Evolutionary conservation across 306 rosid species (phyloP).

Genomic region (Cicer yamashitae): DNA sequence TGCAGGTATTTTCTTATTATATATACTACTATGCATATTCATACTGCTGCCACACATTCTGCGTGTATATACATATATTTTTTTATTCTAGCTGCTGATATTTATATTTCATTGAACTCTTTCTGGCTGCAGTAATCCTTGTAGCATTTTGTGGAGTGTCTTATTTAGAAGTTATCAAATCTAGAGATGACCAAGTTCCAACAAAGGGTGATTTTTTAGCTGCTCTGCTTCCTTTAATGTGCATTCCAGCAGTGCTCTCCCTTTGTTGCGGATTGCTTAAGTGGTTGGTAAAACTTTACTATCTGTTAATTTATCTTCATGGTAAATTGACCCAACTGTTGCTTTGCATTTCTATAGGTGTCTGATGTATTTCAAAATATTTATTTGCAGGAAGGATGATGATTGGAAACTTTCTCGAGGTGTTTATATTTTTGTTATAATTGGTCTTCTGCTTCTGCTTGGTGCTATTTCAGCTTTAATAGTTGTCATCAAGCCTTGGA

Average conservation of each 20-base stretch:
- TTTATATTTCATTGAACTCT: slow-evolving; percentile 16
- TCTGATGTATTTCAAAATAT: slow-evolving; percentile 41
- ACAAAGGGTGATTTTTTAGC: slow-evolving; percentile 93
- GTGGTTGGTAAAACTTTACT: slow-evolving; percentile 69
- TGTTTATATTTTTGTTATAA: slow-evolving; percentile 82
- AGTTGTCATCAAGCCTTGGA: slow-evolving; percentile 89
- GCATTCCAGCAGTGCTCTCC: slow-evolving; percentile 93
- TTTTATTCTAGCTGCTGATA: slow-evolving; percentile 3
- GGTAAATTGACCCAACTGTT: slow-evolving; percentile 4
- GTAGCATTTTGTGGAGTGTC: slow-evolving; percentile 92
- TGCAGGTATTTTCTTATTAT: slow-evolving; percentile 64
- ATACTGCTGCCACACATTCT: not conserved
- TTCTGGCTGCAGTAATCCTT: slow-evolving; percentile 69
- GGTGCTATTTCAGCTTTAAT: slow-evolving; percentile 96
- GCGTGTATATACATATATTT: not conserved
- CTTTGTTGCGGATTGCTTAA: slow-evolving; percentile 92
- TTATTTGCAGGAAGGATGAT: slow-evolving; percentile 91
- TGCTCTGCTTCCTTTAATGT: slow-evolving; percentile 92
- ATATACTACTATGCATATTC: not conserved
- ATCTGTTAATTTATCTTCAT: slow-evolving; percentile 24
- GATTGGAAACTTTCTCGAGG: slow-evolving; percentile 94
- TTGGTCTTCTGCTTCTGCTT: slow-evolving; percentile 90
- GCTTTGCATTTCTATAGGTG: slow-evolving; percentile 37
- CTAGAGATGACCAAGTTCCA: slow-evolving; percentile 76
- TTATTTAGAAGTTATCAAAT: slow-evolving; percentile 84